Conservation (phyloP, 805 yeast species). For the Ogataea trehalophila region DNA sequence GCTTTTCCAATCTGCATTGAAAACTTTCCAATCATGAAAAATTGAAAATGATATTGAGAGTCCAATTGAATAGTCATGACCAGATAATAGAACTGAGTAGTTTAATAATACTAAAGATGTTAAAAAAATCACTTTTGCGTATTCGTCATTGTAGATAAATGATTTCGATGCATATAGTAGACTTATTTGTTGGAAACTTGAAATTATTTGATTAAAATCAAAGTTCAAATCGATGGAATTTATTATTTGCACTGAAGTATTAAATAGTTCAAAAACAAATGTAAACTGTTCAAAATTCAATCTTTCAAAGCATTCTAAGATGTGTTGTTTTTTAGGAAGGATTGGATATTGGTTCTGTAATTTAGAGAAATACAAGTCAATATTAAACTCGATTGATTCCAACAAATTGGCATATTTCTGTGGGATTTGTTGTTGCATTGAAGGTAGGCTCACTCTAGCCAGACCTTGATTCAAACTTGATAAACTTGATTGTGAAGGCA, state of each 20-base stretch:
- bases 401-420: constrained; percentile 18
- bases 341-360: constrained; percentile 44
- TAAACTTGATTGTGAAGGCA: constrained; percentile 21
- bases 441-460: constrained; percentile 11
- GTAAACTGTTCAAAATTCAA: constrained; percentile 28
- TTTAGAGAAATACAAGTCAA: constrained; percentile 38
- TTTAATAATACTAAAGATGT: constrained; percentile 42
- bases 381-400: constrained; percentile 29
- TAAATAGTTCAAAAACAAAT: constrained; percentile 37
- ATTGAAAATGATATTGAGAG: constrained; percentile 48
- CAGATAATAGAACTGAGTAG: constrained; percentile 54
- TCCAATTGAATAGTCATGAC: constrained; percentile 55
- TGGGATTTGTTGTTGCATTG: constrained; percentile 7
- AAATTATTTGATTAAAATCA: constrained; percentile 31
- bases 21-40: constrained; percentile 54
- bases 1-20: constrained; percentile 27
- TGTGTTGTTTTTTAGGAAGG: constrained; percentile 32
- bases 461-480: constrained; percentile 22
- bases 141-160: constrained; percentile 24
- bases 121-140: constrained; percentile 30
- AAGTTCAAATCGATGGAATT: constrained; percentile 24
- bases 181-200: constrained; percentile 32
- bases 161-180: constrained; percentile 34
- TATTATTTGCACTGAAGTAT: constrained; percentile 35
- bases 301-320: constrained; percentile 23